Percentiles rank a stretch among this genome's conserved stretches.
These are phyloP conservation scores for Gossypium longicalyx DNA, from an alignment of 345 rosid genomes.

Conservation along the genomic window DNA sequence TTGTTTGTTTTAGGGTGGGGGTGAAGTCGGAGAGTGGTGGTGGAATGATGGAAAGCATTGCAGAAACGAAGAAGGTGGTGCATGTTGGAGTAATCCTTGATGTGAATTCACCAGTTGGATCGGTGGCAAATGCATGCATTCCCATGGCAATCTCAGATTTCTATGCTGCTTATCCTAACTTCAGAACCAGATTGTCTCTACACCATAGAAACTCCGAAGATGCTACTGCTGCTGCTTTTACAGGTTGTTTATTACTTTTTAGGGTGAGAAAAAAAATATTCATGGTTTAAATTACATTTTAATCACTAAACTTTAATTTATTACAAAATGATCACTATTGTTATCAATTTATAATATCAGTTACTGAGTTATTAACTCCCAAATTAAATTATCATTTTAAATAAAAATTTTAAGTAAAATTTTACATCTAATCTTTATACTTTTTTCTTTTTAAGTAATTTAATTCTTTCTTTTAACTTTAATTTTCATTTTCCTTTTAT, in stretches of 20 bases:
- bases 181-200: not conserved
- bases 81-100: conserved; percentile 10
- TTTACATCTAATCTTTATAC: too few species aligned
- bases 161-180: conserved; percentile 8
- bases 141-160: conserved; percentile 20
- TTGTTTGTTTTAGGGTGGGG: not conserved
- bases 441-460: too few species aligned
- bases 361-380: too few species aligned
- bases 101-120: not conserved
- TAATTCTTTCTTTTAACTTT: too few species aligned
- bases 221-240: not conserved
- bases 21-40: not conserved
- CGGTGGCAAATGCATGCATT: conserved; percentile 8
- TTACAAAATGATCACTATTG: too few species aligned
- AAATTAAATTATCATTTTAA: too few species aligned
- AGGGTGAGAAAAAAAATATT: too few species aligned
- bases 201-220: not conserved
- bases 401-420: too few species aligned
- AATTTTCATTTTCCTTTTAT: too few species aligned
- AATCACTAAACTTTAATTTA: accelerated
- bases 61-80: not conserved
- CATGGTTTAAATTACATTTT: too few species aligned
- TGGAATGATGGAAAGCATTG: not conserved
- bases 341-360: too few species aligned
- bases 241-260: not conserved